A percentile compares a stretch with the other conserved stretches of the same genome.
phyloP scores from a whole-genome alignment of 1,284 basidiomycete species.

The Irpex sp. region DNA sequence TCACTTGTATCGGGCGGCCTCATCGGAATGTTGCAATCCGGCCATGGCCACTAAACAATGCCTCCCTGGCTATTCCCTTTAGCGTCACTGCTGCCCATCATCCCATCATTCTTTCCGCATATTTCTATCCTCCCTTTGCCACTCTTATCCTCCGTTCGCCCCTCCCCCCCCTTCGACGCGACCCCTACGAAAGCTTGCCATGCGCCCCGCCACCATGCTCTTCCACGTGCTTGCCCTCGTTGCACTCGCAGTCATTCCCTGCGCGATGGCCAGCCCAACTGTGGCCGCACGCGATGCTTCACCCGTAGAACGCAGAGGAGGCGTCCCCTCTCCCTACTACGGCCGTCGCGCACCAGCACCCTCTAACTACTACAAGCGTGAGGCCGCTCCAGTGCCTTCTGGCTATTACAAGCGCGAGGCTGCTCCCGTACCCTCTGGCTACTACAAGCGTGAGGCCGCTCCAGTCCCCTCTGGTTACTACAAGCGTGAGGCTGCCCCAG shows the following conservation, averaged over 20 bases:
- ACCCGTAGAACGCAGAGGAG: neutral
- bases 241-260: conserved; percentile 8
- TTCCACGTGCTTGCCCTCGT: conserved; percentile 6
- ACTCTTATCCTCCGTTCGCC: neutral
- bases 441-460: neutral
- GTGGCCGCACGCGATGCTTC: conserved; percentile 6
- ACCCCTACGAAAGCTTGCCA: neutral
- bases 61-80: neutral
- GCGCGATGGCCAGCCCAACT: conserved; percentile 10
- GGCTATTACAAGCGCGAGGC: conserved; percentile 3
- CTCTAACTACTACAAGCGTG: neutral
- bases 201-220: conserved; percentile 4
- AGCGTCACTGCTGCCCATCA: neutral
- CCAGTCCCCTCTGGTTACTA: conserved; percentile 3
- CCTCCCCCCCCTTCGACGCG: neutral
- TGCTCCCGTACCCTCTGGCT: neutral
- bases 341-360: neutral
- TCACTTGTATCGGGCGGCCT: neutral
- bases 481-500: neutral
- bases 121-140: neutral
- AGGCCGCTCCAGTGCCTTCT: neutral
- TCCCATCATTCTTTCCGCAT: neutral
- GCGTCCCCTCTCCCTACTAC: neutral
- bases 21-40: neutral
- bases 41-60: neutral